phyloP scores from a whole-genome alignment of 257 asterid genomes.

The Marsdenia floribunda region DNA sequence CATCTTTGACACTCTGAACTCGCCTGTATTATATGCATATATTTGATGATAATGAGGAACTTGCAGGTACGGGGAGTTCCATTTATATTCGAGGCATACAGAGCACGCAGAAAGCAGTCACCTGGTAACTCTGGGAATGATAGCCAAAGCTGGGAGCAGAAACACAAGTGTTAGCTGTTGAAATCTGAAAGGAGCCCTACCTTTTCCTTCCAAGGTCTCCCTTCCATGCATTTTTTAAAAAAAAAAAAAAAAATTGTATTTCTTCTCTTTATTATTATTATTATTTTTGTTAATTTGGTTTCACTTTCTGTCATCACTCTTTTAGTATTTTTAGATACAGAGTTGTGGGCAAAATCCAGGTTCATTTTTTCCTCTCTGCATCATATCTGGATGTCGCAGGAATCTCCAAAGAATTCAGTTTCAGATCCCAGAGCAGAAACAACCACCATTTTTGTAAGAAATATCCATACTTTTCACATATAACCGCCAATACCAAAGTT shows the following conservation, averaged over 20 bases:
- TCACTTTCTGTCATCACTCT: neutral
- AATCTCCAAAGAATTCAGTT: too few species aligned
- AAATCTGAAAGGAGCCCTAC: conserved; percentile 1
- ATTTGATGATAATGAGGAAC: neutral
- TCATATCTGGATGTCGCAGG: too few species aligned
- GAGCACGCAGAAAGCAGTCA: conserved; percentile 27
- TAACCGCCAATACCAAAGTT: neutral
- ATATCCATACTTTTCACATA: neutral
- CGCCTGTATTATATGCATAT: neutral
- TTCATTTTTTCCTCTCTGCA: too few species aligned
- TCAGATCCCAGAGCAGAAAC: neutral
- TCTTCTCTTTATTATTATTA: neutral
- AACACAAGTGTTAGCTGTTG: neutral
- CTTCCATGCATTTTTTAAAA: neutral
- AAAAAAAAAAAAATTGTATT: neutral
- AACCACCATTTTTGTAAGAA: neutral
- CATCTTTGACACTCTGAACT: neutral
- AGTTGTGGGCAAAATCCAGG: neutral
- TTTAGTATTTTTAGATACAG: too few species aligned
- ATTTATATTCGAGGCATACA: conserved; percentile 48
- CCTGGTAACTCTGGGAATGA: conserved; percentile 17
- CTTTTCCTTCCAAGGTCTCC: neutral
- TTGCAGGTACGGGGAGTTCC: conserved; percentile 54
- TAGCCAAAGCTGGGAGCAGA: conserved; percentile 20
- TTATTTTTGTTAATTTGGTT: neutral